Evolutionary conservation across 2,329 filamentous ascomycete species (phyloP).

Genomic region (Alternaria sp.): DNA sequence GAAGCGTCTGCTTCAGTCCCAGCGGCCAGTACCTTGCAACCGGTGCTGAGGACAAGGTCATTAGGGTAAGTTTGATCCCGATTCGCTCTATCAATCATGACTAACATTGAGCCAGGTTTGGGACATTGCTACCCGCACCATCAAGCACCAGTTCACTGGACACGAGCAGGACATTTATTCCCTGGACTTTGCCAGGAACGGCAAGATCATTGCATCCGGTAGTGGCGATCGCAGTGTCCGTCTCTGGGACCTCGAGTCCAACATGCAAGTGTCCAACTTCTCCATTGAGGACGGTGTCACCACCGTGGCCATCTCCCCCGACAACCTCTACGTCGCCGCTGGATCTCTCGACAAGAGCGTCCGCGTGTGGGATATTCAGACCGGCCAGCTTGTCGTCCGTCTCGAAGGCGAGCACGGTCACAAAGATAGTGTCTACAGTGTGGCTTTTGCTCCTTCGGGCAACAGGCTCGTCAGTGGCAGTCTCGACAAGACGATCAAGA

Average conservation of each 20-base stretch:
- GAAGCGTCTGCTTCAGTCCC: conserved; percentile 98
- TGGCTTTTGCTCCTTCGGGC: conserved; percentile 93
- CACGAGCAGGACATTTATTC: conserved; percentile 99
- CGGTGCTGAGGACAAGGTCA: conserved; percentile 96
- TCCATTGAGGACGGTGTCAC: conserved; percentile 97
- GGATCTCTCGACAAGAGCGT: conserved; percentile 98
- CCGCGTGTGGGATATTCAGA: conserved; percentile 91
- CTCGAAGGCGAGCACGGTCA: conserved; percentile 93
- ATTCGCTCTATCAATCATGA: neutral
- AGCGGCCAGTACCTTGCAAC: conserved; percentile 94
- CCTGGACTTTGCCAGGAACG: conserved; percentile 91
- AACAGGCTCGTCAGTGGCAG: conserved; percentile 93
- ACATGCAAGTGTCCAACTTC: conserved; percentile 80
- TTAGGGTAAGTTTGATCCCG: conserved; percentile 70
- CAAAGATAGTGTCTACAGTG: conserved; percentile 95
- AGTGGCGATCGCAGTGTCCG: conserved; percentile 94
- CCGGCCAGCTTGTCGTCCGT: conserved; percentile 85
- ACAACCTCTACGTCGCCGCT: conserved; percentile 91
- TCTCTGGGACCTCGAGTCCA: conserved; percentile 92
- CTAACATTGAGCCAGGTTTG: conserved; percentile 69
- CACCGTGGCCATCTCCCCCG: conserved; percentile 95
- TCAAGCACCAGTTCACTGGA: conserved; percentile 92
- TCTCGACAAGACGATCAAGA: conserved; percentile 98
- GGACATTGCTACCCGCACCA: conserved; percentile 84
- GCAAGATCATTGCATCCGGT: conserved; percentile 91